These are phyloP conservation scores for Mycena polygramma DNA, from an alignment of 768 basidiomycete genomes.

Conservation along the genomic window DNA sequence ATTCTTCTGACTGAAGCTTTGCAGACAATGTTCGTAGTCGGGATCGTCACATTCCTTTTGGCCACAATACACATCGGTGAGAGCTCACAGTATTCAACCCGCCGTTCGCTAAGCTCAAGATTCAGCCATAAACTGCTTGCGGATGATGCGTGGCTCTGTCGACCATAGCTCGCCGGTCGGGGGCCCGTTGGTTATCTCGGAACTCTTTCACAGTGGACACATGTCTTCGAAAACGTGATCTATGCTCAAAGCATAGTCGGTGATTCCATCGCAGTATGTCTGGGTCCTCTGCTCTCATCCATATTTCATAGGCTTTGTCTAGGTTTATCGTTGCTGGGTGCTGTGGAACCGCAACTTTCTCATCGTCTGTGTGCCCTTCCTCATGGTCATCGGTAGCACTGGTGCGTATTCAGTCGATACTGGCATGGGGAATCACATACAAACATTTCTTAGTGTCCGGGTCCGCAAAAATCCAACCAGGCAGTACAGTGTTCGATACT, in stretches of 20 bases:
- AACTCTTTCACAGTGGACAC: slow-evolving; percentile 27
- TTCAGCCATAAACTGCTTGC: slow-evolving; percentile 27
- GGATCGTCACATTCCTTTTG: slow-evolving; percentile 14
- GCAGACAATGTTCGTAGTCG: slow-evolving; percentile 17
- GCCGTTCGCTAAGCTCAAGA: background rate
- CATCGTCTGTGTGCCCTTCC: slow-evolving; percentile 33
- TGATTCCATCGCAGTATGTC: slow-evolving; percentile 25
- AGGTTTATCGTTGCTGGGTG: slow-evolving; percentile 35
- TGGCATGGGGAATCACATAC: too few species aligned
- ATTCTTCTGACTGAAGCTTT: background rate
- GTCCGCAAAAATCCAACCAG: slow-evolving; percentile 24
- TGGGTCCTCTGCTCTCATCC: background rate
- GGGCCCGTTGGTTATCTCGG: slow-evolving; percentile 33
- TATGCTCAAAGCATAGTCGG: slow-evolving; percentile 30
- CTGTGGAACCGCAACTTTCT: slow-evolving; percentile 37
- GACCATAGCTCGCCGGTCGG: slow-evolving; percentile 25
- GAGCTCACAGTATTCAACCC: too few species aligned
- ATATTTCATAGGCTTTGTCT: too few species aligned
- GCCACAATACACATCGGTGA: slow-evolving; percentile 13
- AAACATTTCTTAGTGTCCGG: slow-evolving; percentile 31
- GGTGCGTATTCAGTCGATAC: slow-evolving; percentile 5
- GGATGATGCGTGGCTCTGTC: slow-evolving; percentile 27
- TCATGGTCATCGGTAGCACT: slow-evolving; percentile 34
- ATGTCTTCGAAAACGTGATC: slow-evolving; percentile 28
- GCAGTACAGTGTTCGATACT: slow-evolving; percentile 34